Conservation (phyloP, 2,329 filamentous ascomycete species). For the Neonectria faginata region DNA sequence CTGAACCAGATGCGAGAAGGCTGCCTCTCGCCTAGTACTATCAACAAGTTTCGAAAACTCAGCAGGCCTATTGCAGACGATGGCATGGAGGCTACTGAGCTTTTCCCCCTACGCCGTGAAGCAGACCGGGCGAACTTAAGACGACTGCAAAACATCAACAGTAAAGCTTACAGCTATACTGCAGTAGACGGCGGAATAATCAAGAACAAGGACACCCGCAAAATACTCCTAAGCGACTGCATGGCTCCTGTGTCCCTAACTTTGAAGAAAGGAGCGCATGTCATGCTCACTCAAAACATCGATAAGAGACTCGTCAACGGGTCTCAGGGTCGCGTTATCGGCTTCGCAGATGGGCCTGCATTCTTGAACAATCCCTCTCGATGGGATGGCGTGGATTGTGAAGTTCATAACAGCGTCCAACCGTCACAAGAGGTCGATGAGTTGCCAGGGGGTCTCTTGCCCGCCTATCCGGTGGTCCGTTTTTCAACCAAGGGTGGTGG, state of each 20-base stretch:
- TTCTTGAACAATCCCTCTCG: not conserved
- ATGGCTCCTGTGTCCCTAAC: not conserved
- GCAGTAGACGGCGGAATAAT: not conserved
- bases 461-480: constrained; percentile 1
- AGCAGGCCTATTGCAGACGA: not conserved
- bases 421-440: not conserved
- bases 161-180: not conserved
- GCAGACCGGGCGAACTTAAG: not conserved
- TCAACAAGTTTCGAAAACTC: not conserved
- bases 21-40: not conserved
- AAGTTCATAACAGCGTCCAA: not conserved
- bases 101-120: not conserved
- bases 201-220: not conserved
- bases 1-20: not conserved
- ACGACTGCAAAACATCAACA: not conserved
- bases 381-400: not conserved
- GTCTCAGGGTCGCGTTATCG: not conserved
- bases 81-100: not conserved
- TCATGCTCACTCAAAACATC: not conserved
- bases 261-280: not conserved
- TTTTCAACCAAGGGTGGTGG: not conserved
- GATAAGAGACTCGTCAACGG: not conserved
- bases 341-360: not conserved
- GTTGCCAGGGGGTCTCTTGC: too few relatives aligned
- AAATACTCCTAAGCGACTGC: not conserved